Evolutionary conservation across 306 rosid genomes (phyloP), one percentile per base, ranked within the genome.

Genomic region (Quercus ilex): DNA sequence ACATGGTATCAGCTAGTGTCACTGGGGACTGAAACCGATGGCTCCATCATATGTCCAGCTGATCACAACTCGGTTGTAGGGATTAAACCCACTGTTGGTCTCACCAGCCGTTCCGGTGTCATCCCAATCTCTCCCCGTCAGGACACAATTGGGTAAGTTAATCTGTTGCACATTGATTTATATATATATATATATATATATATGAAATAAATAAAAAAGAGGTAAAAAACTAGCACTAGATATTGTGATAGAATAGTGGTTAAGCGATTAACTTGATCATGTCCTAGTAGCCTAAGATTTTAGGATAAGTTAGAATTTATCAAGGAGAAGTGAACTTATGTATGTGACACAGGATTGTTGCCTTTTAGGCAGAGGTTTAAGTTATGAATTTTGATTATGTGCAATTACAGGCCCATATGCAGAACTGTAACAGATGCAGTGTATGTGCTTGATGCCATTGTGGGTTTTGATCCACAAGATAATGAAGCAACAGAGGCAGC

Each of bases 401-500:
- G 56, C 74, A 26, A 70, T 23, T 26, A 51, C 86, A 91, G 95
- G 80, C 93, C 98, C 28, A 84, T 90, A 75, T 80, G 94, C 55
- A 91, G 94, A 77, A 90, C 91, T 10, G 95, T 91, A 23, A 87
- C 93, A 3, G 98, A 93, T 82, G 93, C 91, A 30, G 92, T 89
- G 58, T 82, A 83, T 80, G 91, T 91, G 78, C 92, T 93, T 56
- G 95, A 91, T 59, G 90, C 77, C 19, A 93, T 88, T 69, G 92
- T 77, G 49, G 98, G 97, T 51, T 82, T 82, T 69, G 93, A 91
- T 41, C 85, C 83, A n/a, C 81, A 75, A 76, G 92, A 88, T 79
- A 80, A 11, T 20, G 88, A 80, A 33, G 91, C 94, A 59, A 91
- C 92, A 65, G 56, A 43, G 38, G 74, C 77, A 69, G 86, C 91